Conservation (phyloP, 169 alveolate species). For the Eimeria brunetti region DNA sequence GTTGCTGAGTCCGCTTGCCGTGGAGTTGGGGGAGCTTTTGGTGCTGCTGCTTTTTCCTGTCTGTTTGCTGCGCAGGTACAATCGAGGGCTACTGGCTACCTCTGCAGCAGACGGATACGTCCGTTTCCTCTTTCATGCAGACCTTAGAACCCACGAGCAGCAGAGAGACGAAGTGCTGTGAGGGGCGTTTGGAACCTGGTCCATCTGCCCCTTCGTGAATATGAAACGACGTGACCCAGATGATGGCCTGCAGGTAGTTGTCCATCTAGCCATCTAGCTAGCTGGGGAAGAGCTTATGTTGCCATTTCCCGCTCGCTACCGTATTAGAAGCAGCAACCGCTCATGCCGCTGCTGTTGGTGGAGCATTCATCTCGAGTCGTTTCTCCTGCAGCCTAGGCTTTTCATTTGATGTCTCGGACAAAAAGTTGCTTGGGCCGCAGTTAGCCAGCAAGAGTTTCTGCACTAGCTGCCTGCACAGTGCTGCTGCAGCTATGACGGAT, state of each 20-base stretch:
- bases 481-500: background rate
- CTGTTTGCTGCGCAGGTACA: slow-evolving; percentile 18
- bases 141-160: background rate
- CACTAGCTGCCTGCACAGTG: background rate
- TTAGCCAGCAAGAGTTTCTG: background rate
- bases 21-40: background rate
- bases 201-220: background rate
- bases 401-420: background rate
- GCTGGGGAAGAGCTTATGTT: background rate
- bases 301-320: background rate
- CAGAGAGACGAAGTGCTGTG: background rate
- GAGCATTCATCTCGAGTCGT: background rate
- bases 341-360: background rate
- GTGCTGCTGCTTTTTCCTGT: background rate
- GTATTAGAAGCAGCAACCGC: background rate
- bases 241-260: background rate
- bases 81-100: slow-evolving; percentile 44
- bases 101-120: slow-evolving; percentile 46
- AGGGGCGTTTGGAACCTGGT: background rate
- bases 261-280: background rate
- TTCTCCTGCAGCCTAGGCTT: background rate
- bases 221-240: background rate
- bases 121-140: slow-evolving; percentile 14
- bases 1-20: background rate
- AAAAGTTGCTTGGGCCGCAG: background rate